A percentile compares a stretch with the other conserved stretches of the same genome.
Conservation (phyloP, 352 stramenopile species). For the Globisporangium parvum region DNA sequence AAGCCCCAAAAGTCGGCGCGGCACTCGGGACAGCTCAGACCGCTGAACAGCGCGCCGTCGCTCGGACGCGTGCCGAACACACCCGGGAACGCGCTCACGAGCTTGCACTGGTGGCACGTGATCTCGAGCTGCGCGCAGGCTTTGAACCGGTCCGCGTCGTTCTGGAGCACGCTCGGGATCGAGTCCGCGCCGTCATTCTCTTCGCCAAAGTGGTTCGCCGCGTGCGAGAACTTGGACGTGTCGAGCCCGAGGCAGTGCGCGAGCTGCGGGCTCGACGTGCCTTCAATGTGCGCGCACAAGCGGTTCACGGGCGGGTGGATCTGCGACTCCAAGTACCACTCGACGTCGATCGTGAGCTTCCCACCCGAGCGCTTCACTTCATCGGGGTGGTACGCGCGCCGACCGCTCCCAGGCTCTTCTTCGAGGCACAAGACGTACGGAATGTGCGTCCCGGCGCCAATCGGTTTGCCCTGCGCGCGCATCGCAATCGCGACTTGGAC, state of each 20-base stretch:
- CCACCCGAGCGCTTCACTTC: slow-evolving; percentile 70
- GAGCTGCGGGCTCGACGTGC: slow-evolving; percentile 91
- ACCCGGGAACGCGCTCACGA: slow-evolving; percentile 60
- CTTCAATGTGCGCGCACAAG: slow-evolving; percentile 98
- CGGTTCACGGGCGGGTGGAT: slow-evolving; percentile 98
- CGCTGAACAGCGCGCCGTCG: slow-evolving; percentile 30
- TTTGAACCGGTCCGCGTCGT: slow-evolving; percentile 88
- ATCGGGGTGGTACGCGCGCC: slow-evolving; percentile 84
- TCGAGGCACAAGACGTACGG: slow-evolving; percentile 96
- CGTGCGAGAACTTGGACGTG: slow-evolving; percentile 90
- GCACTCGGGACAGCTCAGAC: slow-evolving; percentile 67
- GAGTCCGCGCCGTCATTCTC: slow-evolving; percentile 80
- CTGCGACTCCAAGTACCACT: slow-evolving; percentile 96
- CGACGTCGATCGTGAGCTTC: slow-evolving; percentile 90
- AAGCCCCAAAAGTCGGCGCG: slow-evolving; percentile 80
- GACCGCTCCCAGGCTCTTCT: slow-evolving; percentile 65
- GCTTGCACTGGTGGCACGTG: slow-evolving; percentile 63
- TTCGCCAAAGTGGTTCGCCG: slow-evolving; percentile 71
- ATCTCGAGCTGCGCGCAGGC: slow-evolving; percentile 74
- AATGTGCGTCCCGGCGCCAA: slow-evolving; percentile 99
- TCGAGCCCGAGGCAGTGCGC: slow-evolving; percentile 96
- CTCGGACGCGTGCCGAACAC: slow-evolving; percentile 47
- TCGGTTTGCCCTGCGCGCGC: slow-evolving; percentile 91
- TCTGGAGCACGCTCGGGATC: slow-evolving; percentile 85
- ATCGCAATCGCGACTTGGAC: slow-evolving; percentile 97